These are phyloP conservation scores for Cryptosporidium andersoni DNA, from an alignment of 169 alveolate genomes.

Conservation along the genomic window DNA sequence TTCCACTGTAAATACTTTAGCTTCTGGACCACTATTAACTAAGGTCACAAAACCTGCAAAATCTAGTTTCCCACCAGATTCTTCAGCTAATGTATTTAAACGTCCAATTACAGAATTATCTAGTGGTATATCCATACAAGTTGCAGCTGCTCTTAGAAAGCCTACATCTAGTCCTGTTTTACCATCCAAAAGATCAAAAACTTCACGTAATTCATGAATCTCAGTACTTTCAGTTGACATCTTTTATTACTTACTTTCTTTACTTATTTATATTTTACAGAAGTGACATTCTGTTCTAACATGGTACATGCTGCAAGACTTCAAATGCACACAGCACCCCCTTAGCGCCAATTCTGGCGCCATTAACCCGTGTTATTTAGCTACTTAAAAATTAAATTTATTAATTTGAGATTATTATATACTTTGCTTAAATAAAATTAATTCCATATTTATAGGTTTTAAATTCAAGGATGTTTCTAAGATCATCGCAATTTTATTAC, in stretches of 20 bases:
- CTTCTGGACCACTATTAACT: conserved; percentile 57
- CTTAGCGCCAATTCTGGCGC: no score
- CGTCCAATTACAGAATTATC: conserved; percentile 66
- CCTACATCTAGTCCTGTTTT: conserved; percentile 68
- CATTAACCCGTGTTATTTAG: no score
- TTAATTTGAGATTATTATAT: no score
- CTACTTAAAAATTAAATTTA: no score
- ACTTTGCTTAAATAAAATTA: no score
- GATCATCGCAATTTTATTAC: no score
- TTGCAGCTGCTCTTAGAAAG: conserved; percentile 61
- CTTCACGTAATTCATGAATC: conserved; percentile 64
- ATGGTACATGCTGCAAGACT: neutral
- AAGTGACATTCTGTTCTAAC: neutral
- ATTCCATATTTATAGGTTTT: no score
- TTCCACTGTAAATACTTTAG: conserved; percentile 45
- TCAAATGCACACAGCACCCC: no score
- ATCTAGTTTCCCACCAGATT: conserved; percentile 67
- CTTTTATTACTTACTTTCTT: neutral
- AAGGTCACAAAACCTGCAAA: conserved; percentile 69
- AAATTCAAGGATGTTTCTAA: no score
- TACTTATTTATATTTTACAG: neutral
- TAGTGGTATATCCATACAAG: conserved; percentile 68
- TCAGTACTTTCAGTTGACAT: conserved; percentile 51
- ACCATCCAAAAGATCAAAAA: conserved; percentile 59
- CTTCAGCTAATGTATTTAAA: conserved; percentile 49